Base-by-base conservation (phyloP, 1,284 basidiomycete genomes). In the Ganoderma sp. region DNA sequence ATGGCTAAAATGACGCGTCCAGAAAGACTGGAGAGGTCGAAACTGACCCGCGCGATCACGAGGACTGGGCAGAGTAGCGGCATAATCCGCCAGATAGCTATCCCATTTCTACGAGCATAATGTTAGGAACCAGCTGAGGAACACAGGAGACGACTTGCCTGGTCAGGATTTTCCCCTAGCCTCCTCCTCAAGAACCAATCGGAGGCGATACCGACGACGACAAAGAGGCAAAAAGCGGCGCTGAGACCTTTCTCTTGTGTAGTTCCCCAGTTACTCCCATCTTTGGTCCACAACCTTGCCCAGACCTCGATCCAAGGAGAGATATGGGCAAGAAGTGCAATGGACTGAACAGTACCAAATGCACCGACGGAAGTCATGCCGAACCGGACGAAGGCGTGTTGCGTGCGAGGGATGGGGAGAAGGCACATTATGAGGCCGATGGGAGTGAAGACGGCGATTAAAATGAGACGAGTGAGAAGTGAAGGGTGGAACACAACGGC, bases 101-200 rank as follows among this genome's bases (percentile, higher is more conserved):
- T 91, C 88, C 90, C 90, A 92, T 81, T 88, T 88, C 88, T 90
- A 71, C 22, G 42, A 45, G 22, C 25, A 61, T 52, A 25, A 63
- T 52, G 39, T 67, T 48, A 48, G 64, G 19, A 19, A 19, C n/a
- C 57, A 57, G 15, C 58, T 17, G 17, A 37, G 50, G 48, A 37
- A 41, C 25, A 28, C 8, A n/a, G 37, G 25, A 22, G 52, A 67
- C 39, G 14, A 77, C 80, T 22, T 70, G 88, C 88, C 84, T 91
- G 84, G 71, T 91, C 90, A 37, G 89, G 90, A 77, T 87, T 87
- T 73, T 89, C 88, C 19, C 89, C 90, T 42, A 89, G 81, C 77
- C 81, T 83, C 59, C 78, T 77, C 42, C 79, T 81, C 59, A 91
- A 76, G n/a, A 83, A 79, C 85, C 85, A 90, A 73, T 92, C 89